Conservation (phyloP, 345 rosid genomes). For the Aquilaria malaccensis region DNA sequence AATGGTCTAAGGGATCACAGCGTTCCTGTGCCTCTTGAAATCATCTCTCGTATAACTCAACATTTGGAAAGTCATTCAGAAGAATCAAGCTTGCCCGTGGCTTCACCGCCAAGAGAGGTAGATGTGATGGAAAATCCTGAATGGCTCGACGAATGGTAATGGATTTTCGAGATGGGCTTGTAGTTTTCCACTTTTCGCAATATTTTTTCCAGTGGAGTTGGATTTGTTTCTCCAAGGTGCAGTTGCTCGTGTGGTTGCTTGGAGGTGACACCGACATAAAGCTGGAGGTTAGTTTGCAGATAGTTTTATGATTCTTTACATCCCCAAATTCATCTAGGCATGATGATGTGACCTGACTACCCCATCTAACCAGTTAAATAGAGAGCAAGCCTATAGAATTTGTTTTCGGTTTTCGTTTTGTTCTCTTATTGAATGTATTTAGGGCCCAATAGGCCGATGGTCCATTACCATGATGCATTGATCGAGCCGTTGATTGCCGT, state of each 20-base stretch:
- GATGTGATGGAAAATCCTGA: conserved; percentile 43
- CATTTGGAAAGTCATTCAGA: conserved; percentile 34
- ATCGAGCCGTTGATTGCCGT: neutral
- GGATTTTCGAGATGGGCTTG: conserved; percentile 7
- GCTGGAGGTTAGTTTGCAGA: conserved; percentile 11
- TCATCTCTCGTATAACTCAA: conserved; percentile 44
- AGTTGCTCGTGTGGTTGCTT: neutral
- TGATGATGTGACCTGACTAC: conserved; percentile 1
- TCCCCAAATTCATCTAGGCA: conserved; percentile 3
- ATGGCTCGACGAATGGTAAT: conserved; percentile 89
- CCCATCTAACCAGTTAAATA: conserved; percentile 26
- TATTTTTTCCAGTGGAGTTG: conserved; percentile 1
- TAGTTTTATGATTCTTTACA: neutral
- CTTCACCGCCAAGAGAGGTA: conserved; percentile 32
- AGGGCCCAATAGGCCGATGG: neutral
- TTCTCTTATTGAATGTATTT: neutral
- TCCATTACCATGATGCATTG: neutral
- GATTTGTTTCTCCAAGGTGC: neutral
- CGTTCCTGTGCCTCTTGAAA: conserved; percentile 53
- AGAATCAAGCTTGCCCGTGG: conserved; percentile 23
- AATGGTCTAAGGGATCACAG: conserved; percentile 37
- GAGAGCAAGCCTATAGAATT: conserved; percentile 8
- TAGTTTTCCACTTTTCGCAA: neutral
- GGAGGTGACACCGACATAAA: conserved; percentile 11
- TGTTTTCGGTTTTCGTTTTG: neutral